Evolutionary conservation across 139 green algal genomes (phyloP), one percentile per base, ranked within the genome.

Genomic region (Zygnema circumcarinatum): DNA sequence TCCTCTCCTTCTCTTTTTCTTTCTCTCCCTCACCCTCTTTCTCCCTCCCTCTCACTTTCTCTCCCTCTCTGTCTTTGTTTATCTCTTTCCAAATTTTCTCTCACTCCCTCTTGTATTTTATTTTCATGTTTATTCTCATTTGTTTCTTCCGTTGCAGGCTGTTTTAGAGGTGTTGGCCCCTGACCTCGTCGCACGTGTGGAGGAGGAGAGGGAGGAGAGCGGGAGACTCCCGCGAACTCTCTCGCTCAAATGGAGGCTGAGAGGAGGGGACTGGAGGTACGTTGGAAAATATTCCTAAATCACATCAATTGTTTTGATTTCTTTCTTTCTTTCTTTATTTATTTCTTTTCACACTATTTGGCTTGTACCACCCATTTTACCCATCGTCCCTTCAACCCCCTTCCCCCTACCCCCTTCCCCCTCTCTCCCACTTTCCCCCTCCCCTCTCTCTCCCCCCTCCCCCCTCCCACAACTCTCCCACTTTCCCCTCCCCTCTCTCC

Each of bases 151-250:
- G 69, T 25, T 25, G 16, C 76, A 83, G 76, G 11, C 3, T 47
- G 39, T 83, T 83, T 7, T 83, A 21, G 35, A 47, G 7, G 11
- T 11, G 2, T 21, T 83, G 16, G 76, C 76, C 76, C 76, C 76
- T n/a, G 76, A 83, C 22, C 56, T 67, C 76, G 39, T 83, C 11
- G 16, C 7, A 79, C 76, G 76, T 52, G 11, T 83, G 76, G 76
- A 83, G 16, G 76, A 83, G 76, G 76, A 83, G 7, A 41, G 62
- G 62, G 81, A 87, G n/a, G 81, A 87, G n/a, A 84, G n/a, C 1
- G 31, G 29, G 53, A 67, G 81, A 52, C 3, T 39, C 31, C 81
- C 81, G 25, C 73, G 38, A 38, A 87, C 81, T 38, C 32, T 87
- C 25, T 82, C 54, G 35, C 67, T 87, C 1, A 87, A 87, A 2